A percentile compares a stretch with the other conserved stretches of the same genome.
phyloP scores from a whole-genome alignment of 352 stramenopile species.

The Phytophthora colocasiae region DNA sequence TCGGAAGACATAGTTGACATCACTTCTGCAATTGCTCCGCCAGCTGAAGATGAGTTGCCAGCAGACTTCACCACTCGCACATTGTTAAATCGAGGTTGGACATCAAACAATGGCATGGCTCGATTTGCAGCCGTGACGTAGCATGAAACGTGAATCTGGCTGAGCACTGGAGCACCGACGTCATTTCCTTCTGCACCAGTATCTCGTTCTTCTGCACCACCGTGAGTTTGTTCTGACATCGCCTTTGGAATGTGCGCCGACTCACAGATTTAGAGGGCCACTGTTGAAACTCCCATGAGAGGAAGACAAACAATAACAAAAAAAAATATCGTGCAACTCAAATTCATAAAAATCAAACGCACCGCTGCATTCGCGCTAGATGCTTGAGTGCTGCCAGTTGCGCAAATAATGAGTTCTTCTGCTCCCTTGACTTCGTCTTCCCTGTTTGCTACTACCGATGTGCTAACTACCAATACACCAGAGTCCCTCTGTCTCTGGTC shows the following conservation, averaged over 20 bases:
- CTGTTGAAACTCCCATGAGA: not conserved
- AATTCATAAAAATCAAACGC: conserved; percentile 46
- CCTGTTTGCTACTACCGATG: conserved; percentile 33
- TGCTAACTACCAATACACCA: conserved; percentile 49
- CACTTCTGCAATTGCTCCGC: not conserved
- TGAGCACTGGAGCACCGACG: conserved; percentile 25
- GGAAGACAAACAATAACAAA: not conserved
- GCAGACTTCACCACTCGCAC: conserved; percentile 50
- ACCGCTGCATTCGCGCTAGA: conserved; percentile 23
- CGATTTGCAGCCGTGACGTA: conserved; percentile 78
- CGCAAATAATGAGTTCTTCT: conserved; percentile 41
- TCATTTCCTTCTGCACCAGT: conserved; percentile 3
- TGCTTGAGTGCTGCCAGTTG: conserved; percentile 14
- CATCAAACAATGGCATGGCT: conserved; percentile 66
- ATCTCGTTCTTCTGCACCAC: too few relatives aligned
- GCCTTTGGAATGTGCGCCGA: conserved; percentile 4
- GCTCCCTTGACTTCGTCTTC: conserved; percentile 24
- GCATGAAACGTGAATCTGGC: conserved; percentile 68
- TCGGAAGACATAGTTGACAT: not conserved
- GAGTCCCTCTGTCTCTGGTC: conserved; percentile 37
- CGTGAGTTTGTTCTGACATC: not conserved
- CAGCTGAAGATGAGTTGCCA: conserved; percentile 13
- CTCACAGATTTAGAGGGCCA: conserved; percentile 23
- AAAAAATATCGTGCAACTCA: conserved; percentile 22
- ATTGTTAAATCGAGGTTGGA: conserved; percentile 49